phyloP scores from a whole-genome alignment of 345 rosid genomes.

The Kernera saxatilis region DNA sequence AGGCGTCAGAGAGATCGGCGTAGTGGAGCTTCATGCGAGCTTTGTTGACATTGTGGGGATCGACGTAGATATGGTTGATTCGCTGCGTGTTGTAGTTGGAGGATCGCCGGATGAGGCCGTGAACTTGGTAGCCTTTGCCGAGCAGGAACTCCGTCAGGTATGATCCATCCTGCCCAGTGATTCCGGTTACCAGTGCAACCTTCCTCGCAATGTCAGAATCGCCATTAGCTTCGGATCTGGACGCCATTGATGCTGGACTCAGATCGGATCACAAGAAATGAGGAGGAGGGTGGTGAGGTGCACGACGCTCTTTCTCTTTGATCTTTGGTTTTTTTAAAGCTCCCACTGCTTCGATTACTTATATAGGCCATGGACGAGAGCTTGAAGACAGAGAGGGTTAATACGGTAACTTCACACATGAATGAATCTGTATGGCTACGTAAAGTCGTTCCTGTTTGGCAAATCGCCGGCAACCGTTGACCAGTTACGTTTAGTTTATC shows the following conservation, averaged over 20 bases:
- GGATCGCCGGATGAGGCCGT: slow-evolving; percentile 89
- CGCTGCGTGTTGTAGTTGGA: slow-evolving; percentile 98
- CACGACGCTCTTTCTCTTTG: slow-evolving; percentile 3
- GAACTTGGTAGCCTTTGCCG: slow-evolving; percentile 70
- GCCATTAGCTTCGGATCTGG: slow-evolving; percentile 43
- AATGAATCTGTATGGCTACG: slow-evolving; percentile 13
- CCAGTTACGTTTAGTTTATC: background rate
- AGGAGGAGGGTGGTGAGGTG: background rate
- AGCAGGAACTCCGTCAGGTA: slow-evolving; percentile 89
- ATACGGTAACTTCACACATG: background rate
- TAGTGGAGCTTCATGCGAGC: slow-evolving; percentile 91
- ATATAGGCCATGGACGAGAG: background rate
- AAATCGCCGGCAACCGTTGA: slow-evolving; percentile 21
- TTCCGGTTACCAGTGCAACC: slow-evolving; percentile 82
- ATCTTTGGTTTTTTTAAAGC: slow-evolving; percentile 6
- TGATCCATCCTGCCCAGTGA: slow-evolving; percentile 96
- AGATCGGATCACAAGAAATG: slow-evolving; percentile 3
- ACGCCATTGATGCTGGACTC: slow-evolving; percentile 28
- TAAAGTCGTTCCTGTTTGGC: slow-evolving; percentile 10
- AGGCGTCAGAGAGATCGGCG: slow-evolving; percentile 81
- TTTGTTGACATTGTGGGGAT: slow-evolving; percentile 84
- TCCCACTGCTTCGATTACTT: background rate
- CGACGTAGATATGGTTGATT: slow-evolving; percentile 91
- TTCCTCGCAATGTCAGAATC: slow-evolving; percentile 25
- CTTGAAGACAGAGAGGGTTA: background rate